Evolutionary conservation across 2,329 filamentous ascomycete species (phyloP), one percentile per base, ranked within the genome.

Genomic region (Stagonosporopsis cucurbitacearum): DNA sequence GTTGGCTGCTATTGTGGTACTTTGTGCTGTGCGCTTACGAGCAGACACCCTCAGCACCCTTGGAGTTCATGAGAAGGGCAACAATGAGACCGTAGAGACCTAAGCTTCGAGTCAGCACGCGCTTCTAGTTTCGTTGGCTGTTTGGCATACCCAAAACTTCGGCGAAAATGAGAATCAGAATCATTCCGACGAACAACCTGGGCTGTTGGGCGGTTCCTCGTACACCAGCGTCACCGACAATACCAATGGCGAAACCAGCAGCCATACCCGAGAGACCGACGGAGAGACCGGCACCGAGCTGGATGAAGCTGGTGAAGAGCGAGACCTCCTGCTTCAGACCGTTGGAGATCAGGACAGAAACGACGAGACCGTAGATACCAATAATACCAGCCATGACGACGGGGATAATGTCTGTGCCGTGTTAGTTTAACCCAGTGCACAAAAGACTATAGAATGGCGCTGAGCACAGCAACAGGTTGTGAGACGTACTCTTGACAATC

Each of bases 371-470:
- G 77, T 82, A 99, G 80, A 99, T 98, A 90, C 92, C 95, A 81
- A 99, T 98, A 81, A 99, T 99, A 98, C 95, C 95, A 85, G 95
- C 95, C 95, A 99, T 99, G 88, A 99, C 96, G 81, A 98, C 95
- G 78, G 95, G 95, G 65, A 98, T 94, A 79, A 98, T 97, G 86
- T 97, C 94, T 98, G 67, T 9, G 52, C 57, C 20, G 36, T 32
- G 48, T 68, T 52, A 73, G 59, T 41, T 26, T n/a, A 19, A 6
- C 15, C 13, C 6, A 5, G 2, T 1, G 19, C 11, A 6, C 11
- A 15, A 32, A 28, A 2, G 40, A 23, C 19, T 23, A 15, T 20
- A 6, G 39, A 17, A 13, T 12, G 28, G 33, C 42, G 17, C 8
- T 39, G 17, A 26, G 19, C 25, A 3, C 30, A 19, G n/a, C 44